Conservation (phyloP, 148 eudicot species). For the Chenopodium berlandieri region DNA sequence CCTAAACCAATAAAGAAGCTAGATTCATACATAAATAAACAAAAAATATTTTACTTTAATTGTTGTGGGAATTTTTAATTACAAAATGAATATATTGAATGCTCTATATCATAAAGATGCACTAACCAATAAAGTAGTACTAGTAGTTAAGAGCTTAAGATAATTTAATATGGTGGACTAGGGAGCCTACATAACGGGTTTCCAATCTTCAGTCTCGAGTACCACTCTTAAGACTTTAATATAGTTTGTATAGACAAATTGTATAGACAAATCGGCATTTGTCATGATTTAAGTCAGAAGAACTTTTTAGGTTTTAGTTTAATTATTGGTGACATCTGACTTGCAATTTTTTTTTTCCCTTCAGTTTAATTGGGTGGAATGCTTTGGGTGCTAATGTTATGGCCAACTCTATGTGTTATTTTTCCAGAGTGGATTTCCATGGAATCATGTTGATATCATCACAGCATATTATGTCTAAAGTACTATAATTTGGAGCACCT, state of each 20-base stretch:
- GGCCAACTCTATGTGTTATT: neutral
- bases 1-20: neutral
- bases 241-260: too few relatives aligned
- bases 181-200: too few relatives aligned
- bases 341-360: too few relatives aligned
- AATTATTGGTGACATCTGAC: too few relatives aligned
- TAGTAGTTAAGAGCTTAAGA: neutral
- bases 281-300: too few relatives aligned
- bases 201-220: too few relatives aligned
- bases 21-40: neutral
- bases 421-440: slow-evolving; percentile 17
- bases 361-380: too few relatives aligned
- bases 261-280: too few relatives aligned
- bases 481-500: slow-evolving; percentile 5
- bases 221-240: too few relatives aligned
- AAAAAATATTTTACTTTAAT: neutral
- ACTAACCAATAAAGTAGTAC: neutral
- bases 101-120: neutral
- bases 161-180: neutral
- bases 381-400: neutral
- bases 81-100: neutral
- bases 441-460: slow-evolving; percentile 13
- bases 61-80: neutral
- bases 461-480: neutral
- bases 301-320: too few relatives aligned